These are phyloP conservation scores for Cytospora schulzeri DNA, from an alignment of 2,329 filamentous ascomycete genomes.

Conservation along the genomic window DNA sequence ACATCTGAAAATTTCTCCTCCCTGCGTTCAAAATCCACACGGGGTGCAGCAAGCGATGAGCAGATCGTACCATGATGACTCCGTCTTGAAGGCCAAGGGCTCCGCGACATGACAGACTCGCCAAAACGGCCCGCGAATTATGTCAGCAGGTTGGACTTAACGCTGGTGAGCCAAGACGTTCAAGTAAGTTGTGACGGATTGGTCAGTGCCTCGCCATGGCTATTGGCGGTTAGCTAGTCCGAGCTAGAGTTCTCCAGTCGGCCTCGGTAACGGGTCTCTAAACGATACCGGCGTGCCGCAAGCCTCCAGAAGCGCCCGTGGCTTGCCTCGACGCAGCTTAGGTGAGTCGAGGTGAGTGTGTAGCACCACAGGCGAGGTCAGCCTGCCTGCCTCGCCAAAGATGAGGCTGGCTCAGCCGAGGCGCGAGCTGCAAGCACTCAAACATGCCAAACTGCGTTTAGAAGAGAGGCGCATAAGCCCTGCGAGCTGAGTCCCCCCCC, in stretches of 20 bases:
- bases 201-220: background rate
- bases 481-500: background rate
- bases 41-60: background rate
- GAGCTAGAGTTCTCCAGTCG: background rate
- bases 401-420: conserved; percentile 1
- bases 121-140: background rate
- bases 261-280: background rate
- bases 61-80: background rate
- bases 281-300: background rate
- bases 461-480: background rate
- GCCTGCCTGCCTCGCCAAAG: background rate
- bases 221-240: background rate
- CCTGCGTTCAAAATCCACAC: background rate
- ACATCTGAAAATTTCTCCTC: conserved; percentile 1
- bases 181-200: background rate
- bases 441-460: background rate
- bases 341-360: background rate
- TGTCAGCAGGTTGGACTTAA: background rate
- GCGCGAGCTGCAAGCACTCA: background rate
- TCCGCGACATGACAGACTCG: background rate
- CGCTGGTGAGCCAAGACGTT: background rate
- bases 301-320: background rate
- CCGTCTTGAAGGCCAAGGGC: background rate
- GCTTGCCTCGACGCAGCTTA: background rate
- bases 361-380: no score